Evolutionary conservation across 352 stramenopile species (phyloP), one percentile per base, ranked within the genome.

Genomic region (Pythium monospermum): DNA sequence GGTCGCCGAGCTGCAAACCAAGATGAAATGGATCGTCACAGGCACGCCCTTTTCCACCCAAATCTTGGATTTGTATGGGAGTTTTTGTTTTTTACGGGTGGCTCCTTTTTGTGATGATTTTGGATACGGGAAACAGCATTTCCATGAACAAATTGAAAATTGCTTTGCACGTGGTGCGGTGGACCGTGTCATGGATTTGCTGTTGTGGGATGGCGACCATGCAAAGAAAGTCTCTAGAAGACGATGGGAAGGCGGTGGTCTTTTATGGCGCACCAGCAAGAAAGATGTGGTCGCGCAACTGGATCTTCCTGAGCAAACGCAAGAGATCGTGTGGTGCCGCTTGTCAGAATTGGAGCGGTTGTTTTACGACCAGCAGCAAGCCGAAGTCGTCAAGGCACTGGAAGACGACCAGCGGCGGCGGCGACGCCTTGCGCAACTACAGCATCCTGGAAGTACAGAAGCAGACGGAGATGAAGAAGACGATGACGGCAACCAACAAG

Each of bases 1-100:
- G 45, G 80, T 94, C 19, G 59, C 84, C 1, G 70, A 82, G 33
- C 57, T 98, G 3, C 58, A 64, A 2, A 67, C 71, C 5, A 41
- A 75, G 15, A 69, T 83, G 32, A 70, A 81, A 49, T 98, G 93
- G 93, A 77, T 87, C 27, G 81, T 98, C 19, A 94, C 77, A 7
- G 93, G 93, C 15, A 98, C 91, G 11, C 91, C 93, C 3, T 87
- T 91, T 47, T 85, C 76, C 18, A 85, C 82, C 15, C 79, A 76
- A 30, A 57, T 96, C 3, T 62, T 84, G 18, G 89, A 97, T 64
- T 59, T 98, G 16, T 95, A 90, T 55, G 87, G 85, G 2, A 79
- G 87, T 31, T 68, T 96, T 22, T 71, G 71, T 32, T 94, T 91
- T 49, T 56, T 96, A 1, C 59, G 71, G 10, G 53, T 89, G 19